phyloP scores from a whole-genome alignment of 768 basidiomycete species.

The Podaxis sp. region DNA sequence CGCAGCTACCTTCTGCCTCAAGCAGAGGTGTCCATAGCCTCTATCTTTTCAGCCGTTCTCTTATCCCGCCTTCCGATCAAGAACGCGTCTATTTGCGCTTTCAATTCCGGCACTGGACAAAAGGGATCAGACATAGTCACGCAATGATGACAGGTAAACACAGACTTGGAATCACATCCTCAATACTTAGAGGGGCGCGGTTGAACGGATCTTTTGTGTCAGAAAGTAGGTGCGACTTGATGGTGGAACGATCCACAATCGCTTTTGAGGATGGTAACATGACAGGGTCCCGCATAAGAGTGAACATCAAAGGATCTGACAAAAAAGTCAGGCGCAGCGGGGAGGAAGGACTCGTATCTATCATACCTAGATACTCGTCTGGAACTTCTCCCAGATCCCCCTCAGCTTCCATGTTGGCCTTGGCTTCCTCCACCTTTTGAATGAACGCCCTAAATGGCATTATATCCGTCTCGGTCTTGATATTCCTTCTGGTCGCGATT shows the following conservation, averaged over 20 bases:
- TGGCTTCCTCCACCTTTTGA: conserved; percentile 80
- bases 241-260: conserved; percentile 85
- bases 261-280: conserved; percentile 79
- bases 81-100: conserved; percentile 72
- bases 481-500: conserved; percentile 55
- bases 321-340: not conserved
- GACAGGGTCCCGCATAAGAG: conserved; percentile 95
- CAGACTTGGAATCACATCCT: conserved; percentile 77
- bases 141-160: conserved; percentile 7
- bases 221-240: conserved; percentile 92
- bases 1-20: not conserved
- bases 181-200: conserved; percentile 75
- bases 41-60: conserved; percentile 22
- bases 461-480: conserved; percentile 82
- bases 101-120: conserved; percentile 62
- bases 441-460: conserved; percentile 69
- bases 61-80: conserved; percentile 55
- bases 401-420: conserved; percentile 79
- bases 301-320: conserved; percentile 85
- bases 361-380: conserved; percentile 89
- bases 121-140: conserved; percentile 3
- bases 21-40: conserved; percentile 14
- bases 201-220: conserved; percentile 97
- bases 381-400: conserved; percentile 92
- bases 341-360: conserved; percentile 10